Evolutionary conservation across 768 basidiomycete genomes (phyloP).

Genomic region (Mycena sanguinolenta): DNA sequence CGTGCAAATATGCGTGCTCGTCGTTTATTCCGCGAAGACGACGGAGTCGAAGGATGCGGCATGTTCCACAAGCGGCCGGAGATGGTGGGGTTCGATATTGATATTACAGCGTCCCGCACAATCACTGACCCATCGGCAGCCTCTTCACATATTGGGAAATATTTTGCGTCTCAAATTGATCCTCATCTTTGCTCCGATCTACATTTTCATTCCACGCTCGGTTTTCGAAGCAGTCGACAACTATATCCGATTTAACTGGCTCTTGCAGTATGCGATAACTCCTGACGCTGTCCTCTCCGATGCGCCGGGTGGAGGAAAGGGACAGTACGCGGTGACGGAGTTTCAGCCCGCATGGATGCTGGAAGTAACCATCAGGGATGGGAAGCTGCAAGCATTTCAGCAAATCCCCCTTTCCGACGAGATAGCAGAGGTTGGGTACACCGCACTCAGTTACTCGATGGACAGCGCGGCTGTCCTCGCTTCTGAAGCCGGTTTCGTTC

Average conservation of each 20-base stretch:
- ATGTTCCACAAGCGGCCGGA: slow-evolving; percentile 15
- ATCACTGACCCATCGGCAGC: not conserved
- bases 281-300: slow-evolving; percentile 3
- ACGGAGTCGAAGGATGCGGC: slow-evolving; percentile 16
- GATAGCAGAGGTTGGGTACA: not conserved
- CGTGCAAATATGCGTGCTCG: not conserved
- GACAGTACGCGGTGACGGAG: slow-evolving; percentile 11
- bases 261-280: slow-evolving; percentile 5
- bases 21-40: slow-evolving; percentile 13
- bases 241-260: slow-evolving; percentile 13
- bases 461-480: slow-evolving; percentile 4
- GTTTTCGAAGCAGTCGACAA: not conserved
- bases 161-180: not conserved
- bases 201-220: slow-evolving; percentile 1
- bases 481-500: not conserved
- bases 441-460: slow-evolving; percentile 22
- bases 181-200: not conserved
- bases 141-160: slow-evolving; percentile 8
- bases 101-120: no score
- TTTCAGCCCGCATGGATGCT: slow-evolving; percentile 6
- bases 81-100: not conserved
- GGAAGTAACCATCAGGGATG: not conserved
- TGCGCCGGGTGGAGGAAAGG: not conserved
- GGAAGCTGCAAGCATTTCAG: not conserved
- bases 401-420: slow-evolving; percentile 8